Evolutionary conservation across 768 basidiomycete species (phyloP).

Genomic region (Lyophyllum shimeji): DNA sequence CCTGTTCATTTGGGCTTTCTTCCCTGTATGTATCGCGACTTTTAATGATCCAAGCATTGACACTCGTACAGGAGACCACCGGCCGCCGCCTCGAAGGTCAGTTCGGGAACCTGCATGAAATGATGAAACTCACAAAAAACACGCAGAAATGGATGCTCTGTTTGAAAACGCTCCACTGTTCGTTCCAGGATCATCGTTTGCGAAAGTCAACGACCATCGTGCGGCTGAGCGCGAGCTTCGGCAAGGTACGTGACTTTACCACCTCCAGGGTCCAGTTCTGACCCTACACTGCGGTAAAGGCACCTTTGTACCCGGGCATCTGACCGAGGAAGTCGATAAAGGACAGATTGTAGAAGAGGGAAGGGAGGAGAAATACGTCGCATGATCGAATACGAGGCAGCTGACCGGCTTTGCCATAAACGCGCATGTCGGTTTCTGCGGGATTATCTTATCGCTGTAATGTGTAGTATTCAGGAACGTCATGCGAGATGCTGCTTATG

Average conservation of each 20-base stretch:
- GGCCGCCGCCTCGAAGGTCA: conserved; percentile 43
- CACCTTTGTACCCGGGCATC: conserved; percentile 27
- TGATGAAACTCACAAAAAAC: background rate
- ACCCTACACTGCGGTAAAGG: conserved; percentile 12
- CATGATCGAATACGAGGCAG: background rate
- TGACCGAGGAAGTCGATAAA: conserved; percentile 21
- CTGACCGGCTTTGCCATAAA: background rate
- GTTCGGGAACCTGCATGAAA: background rate
- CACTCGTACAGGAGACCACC: conserved; percentile 35
- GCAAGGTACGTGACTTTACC: conserved; percentile 25
- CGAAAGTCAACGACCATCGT: conserved; percentile 32
- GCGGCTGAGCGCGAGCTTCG: conserved; percentile 39
- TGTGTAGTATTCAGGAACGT: no score
- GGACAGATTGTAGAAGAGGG: conserved; percentile 6
- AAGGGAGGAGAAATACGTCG: conserved; percentile 2
- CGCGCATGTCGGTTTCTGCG: background rate
- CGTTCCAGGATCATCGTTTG: conserved; percentile 34
- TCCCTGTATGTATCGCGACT: conserved; percentile 27
- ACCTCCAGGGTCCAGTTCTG: background rate
- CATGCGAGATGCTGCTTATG: no score
- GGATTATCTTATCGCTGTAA: background rate
- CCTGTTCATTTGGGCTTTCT: conserved; percentile 44
- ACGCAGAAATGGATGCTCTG: conserved; percentile 40
- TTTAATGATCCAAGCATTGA: background rate
- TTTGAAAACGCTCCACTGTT: conserved; percentile 40